Conservation (phyloP, 495 filamentous ascomycete genomes). For the Neurospora tetrasperma region DNA sequence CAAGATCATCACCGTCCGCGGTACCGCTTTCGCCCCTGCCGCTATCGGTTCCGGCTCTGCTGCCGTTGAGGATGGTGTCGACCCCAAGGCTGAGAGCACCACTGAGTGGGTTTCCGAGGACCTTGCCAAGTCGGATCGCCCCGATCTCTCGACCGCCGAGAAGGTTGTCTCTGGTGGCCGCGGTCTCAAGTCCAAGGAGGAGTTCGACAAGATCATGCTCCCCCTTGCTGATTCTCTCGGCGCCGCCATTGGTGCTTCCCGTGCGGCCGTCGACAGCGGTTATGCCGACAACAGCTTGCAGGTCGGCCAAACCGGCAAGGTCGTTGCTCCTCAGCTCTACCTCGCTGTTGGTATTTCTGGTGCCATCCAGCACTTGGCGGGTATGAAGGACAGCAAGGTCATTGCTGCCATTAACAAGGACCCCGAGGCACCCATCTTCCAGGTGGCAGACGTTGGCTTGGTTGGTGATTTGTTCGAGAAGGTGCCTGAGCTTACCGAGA, state of each 20-base stretch:
- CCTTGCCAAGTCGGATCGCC: slow-evolving; percentile 82
- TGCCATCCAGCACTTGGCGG: slow-evolving; percentile 95
- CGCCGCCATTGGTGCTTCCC: slow-evolving; percentile 86
- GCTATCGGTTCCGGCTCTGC: slow-evolving; percentile 45
- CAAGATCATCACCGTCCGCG: slow-evolving; percentile 86
- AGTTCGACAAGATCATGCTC: slow-evolving; percentile 85
- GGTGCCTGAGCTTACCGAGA: slow-evolving; percentile 93
- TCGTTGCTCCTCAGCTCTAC: slow-evolving; percentile 92
- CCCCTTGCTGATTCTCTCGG: slow-evolving; percentile 86
- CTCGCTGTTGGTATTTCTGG: slow-evolving; percentile 92
- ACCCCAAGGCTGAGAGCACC: slow-evolving; percentile 57
- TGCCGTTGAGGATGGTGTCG: slow-evolving; percentile 52
- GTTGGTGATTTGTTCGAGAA: slow-evolving; percentile 93
- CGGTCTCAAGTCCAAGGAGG: slow-evolving; percentile 92
- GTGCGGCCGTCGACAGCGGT: slow-evolving; percentile 92
- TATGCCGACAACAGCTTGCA: slow-evolving; percentile 99
- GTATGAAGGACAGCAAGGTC: slow-evolving; percentile 99
- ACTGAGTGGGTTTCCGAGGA: slow-evolving; percentile 93
- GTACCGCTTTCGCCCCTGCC: slow-evolving; percentile 71
- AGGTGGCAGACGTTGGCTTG: slow-evolving; percentile 90
- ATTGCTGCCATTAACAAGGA: slow-evolving; percentile 99
- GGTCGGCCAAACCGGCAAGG: slow-evolving; percentile 97
- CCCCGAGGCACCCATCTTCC: slow-evolving; percentile 92
- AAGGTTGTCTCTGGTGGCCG: slow-evolving; percentile 91
- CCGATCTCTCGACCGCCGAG: slow-evolving; percentile 81